These are phyloP conservation scores for Yarrowia galli DNA, from an alignment of 1,139 yeast genomes.

Conservation along the genomic window DNA sequence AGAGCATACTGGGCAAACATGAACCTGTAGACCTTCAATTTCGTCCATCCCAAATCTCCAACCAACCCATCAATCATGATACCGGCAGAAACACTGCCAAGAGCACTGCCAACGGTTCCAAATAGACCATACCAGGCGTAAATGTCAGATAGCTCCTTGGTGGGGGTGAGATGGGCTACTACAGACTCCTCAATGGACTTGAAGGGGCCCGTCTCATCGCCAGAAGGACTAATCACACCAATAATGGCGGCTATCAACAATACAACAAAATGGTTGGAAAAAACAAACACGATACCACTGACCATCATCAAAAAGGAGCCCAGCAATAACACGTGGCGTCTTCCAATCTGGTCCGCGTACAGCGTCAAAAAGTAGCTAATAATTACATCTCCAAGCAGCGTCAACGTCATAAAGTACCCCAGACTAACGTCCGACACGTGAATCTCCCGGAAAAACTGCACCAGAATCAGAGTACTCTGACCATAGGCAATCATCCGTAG, in stretches of 20 bases:
- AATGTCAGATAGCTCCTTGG: conserved; percentile 70
- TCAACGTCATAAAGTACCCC: conserved; percentile 84
- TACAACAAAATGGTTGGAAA: conserved; percentile 58
- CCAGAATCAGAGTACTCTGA: conserved; percentile 78
- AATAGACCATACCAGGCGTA: conserved; percentile 75
- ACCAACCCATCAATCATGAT: conserved; percentile 10
- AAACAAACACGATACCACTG: conserved; percentile 72
- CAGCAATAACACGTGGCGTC: conserved; percentile 66
- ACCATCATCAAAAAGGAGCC: conserved; percentile 76
- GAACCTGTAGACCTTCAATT: conserved; percentile 60
- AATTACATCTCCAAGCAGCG: conserved; percentile 78
- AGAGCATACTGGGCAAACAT: conserved; percentile 66
- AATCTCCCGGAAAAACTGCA: conserved; percentile 68
- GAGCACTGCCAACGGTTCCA: conserved; percentile 76
- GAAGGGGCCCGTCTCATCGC: conserved; percentile 94
- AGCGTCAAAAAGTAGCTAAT: conserved; percentile 79
- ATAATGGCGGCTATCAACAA: conserved; percentile 68
- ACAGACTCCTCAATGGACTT: conserved; percentile 87
- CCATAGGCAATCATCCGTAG: conserved; percentile 81
- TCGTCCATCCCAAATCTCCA: conserved; percentile 42
- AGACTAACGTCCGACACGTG: conserved; percentile 64
- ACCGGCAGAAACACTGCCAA: conserved; percentile 55
- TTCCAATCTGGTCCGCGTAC: conserved; percentile 77
- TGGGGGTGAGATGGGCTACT: conserved; percentile 79
- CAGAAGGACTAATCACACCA: conserved; percentile 85